Evolutionary conservation across 2,329 filamentous ascomycete genomes (phyloP).

Genomic region (Kalaharituber pfeilii): DNA sequence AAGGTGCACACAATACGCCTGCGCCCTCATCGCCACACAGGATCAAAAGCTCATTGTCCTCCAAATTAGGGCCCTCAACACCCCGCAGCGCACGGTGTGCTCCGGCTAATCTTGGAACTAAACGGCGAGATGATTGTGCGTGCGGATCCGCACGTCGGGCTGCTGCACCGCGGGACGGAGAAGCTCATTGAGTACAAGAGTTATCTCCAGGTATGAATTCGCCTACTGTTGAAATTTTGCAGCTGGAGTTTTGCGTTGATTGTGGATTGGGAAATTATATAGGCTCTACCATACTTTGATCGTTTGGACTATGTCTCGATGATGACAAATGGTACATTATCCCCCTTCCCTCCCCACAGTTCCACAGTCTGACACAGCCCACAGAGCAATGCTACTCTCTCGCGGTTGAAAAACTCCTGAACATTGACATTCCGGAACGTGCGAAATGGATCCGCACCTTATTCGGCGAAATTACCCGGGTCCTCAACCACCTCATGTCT

Average conservation of each 20-base stretch:
- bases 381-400: conserved; percentile 76
- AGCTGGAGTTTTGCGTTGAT: neutral
- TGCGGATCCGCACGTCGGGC: conserved; percentile 87
- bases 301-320: conserved; percentile 97
- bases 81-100: conserved; percentile 92
- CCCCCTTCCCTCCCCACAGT: conserved; percentile 28
- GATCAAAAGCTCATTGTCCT: too few species aligned
- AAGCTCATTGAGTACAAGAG: conserved; percentile 99
- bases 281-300: conserved; percentile 92
- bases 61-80: conserved; percentile 60
- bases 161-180: conserved; percentile 93
- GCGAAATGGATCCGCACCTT: conserved; percentile 94
- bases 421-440: conserved; percentile 84
- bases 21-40: too few species aligned
- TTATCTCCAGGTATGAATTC: conserved; percentile 50
- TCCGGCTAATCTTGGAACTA: conserved; percentile 91
- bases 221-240: neutral
- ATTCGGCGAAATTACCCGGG: conserved; percentile 85
- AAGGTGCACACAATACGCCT: too few species aligned
- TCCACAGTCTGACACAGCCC: neutral
- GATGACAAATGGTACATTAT: conserved; percentile 99
- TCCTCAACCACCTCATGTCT: conserved; percentile 97
- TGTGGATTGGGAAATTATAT: neutral
- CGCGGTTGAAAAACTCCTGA: conserved; percentile 93
- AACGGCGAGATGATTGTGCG: conserved; percentile 96